Evolutionary conservation across 169 alveolate species (phyloP), one percentile per base, ranked within the genome.

Genomic region (Eimeria zaria): DNA sequence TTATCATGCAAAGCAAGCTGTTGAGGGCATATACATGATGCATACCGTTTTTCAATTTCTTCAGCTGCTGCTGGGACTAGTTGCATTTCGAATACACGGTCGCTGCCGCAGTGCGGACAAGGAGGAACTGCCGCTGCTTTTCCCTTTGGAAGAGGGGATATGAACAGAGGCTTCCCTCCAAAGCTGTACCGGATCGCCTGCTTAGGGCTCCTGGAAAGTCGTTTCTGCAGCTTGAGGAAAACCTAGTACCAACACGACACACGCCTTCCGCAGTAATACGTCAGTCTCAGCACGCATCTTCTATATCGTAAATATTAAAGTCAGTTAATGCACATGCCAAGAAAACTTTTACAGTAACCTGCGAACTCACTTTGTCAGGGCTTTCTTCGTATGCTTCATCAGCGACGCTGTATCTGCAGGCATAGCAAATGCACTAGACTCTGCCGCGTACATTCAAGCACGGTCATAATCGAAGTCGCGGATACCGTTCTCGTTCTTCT

Each of bases 1-100:
- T 22, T 41, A 11, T 4, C 33, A 14, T 0, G 6, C 58, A 16
- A 46, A n/a, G 36, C 64, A 44, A 27, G 2, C 39, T 16, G 69
- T 48, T 44, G 30, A 27, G 27, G 27, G 3, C 46, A 60, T 60
- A 58, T 83, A 16, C 33, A 67, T 27, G 55, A 53, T 33, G 48
- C 93, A 22, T 74, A 87, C 94, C 94, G 67, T n/a, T 64, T 87
- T 41, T 62, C 83, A 64, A 87, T 64, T 64, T 87, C 94, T 20
- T 87, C 94, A 11, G 83, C 94, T 16, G 94, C 94, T 53, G 84
- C 94, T 64, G 97, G 97, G 58, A 95, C 81, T 30, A 95, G 93
- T 71, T 95, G 97, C 97, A 95, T 73, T 55, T 95, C 97, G 55
- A 95, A 95, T 18, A 95, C 96, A 33, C 97, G 88, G 22, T n/a